Evolutionary conservation across 352 stramenopile species (phyloP).

Genomic region (Thalassiosira livingstoniorum): DNA sequence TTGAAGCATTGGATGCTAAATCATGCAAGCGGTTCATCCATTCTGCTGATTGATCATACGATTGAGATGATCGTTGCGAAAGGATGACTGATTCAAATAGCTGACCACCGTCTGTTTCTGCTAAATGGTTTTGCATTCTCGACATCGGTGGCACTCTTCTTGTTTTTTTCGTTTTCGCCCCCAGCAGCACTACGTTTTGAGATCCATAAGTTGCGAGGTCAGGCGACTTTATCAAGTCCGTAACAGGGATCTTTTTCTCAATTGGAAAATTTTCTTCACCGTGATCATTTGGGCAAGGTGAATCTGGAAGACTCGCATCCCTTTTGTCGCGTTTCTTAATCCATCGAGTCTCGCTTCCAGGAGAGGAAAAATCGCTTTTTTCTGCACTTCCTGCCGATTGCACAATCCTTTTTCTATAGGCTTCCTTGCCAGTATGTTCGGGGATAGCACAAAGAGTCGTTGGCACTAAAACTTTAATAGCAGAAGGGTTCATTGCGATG

Average conservation of each 20-base stretch:
- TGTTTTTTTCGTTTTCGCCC: slow-evolving; percentile 5
- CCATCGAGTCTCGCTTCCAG: slow-evolving; percentile 1
- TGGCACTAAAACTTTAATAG: no score
- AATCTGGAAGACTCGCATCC: background rate
- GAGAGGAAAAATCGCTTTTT: background rate
- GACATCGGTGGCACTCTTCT: background rate
- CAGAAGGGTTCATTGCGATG: no score
- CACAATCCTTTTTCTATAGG: background rate
- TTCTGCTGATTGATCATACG: background rate
- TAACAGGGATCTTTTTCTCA: background rate
- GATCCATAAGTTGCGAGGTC: background rate
- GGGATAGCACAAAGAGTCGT: background rate
- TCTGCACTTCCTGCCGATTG: background rate
- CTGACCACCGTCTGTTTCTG: background rate
- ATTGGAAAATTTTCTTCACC: background rate
- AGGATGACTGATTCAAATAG: background rate
- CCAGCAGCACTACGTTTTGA: slow-evolving; percentile 1
- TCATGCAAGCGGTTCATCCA: slow-evolving; percentile 2
- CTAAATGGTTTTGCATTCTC: background rate
- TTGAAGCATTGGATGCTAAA: slow-evolving; percentile 1
- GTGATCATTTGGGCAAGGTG: background rate
- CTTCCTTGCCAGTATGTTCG: background rate
- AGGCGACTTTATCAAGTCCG: background rate
- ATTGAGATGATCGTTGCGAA: background rate
- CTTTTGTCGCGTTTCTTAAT: slow-evolving; percentile 13